These are phyloP conservation scores for Talaromyces sp. DNA, from an alignment of 2,329 filamentous ascomycete genomes.

Conservation along the genomic window DNA sequence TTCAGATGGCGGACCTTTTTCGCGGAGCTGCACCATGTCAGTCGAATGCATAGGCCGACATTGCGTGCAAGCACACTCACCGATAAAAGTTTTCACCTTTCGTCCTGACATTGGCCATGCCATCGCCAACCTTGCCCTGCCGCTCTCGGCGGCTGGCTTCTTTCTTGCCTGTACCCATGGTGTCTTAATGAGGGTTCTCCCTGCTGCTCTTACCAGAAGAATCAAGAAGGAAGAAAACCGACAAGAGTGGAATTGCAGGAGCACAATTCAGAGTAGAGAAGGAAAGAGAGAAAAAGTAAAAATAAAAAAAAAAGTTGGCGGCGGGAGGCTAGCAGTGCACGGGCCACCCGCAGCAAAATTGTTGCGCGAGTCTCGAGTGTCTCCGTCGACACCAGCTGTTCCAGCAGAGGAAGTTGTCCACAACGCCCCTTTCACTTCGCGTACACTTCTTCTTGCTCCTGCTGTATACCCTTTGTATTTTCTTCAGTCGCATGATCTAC, in stretches of 20 bases:
- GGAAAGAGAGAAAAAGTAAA: slow-evolving; percentile 21
- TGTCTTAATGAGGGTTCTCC: slow-evolving; percentile 21
- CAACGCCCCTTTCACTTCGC: background rate
- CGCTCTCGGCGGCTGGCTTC: slow-evolving; percentile 76
- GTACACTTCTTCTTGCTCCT: background rate
- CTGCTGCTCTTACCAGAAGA: slow-evolving; percentile 15
- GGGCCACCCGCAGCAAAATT: slow-evolving; percentile 33
- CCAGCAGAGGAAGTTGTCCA: background rate
- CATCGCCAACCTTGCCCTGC: slow-evolving; percentile 78
- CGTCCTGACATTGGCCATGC: slow-evolving; percentile 82
- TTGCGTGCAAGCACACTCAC: slow-evolving; percentile 35
- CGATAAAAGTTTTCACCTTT: slow-evolving; percentile 99
- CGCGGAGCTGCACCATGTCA: slow-evolving; percentile 46
- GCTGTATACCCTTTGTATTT: background rate
- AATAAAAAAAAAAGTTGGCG: slow-evolving; percentile 19
- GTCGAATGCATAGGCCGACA: background rate
- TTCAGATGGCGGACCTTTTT: slow-evolving; percentile 88
- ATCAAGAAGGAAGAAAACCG: slow-evolving; percentile 23
- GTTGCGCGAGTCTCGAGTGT: slow-evolving; percentile 14
- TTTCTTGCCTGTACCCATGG: slow-evolving; percentile 89
- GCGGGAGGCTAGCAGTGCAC: slow-evolving; percentile 31
- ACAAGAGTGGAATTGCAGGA: slow-evolving; percentile 13
- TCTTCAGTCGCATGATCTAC: background rate
- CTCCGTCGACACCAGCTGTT: slow-evolving; percentile 9
- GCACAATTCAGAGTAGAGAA: slow-evolving; percentile 17